Conservation (phyloP, 345 rosid genomes). For the Zanthoxylum bungeanum region DNA sequence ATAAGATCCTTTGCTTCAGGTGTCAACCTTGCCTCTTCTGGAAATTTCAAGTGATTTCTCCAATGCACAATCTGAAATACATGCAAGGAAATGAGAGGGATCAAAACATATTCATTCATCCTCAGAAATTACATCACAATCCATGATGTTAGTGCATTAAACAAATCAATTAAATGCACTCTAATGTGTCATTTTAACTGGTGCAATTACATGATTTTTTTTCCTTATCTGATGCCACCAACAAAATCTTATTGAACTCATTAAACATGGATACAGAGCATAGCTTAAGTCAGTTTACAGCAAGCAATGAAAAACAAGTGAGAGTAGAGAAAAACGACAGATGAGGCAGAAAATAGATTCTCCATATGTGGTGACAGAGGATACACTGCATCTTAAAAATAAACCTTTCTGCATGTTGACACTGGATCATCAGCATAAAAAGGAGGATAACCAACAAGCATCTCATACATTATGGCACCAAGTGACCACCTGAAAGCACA, state of each 20-base stretch:
- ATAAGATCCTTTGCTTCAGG: slow-evolving; percentile 83
- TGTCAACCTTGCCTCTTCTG: slow-evolving; percentile 79
- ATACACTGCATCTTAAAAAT: background rate
- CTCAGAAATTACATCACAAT: background rate
- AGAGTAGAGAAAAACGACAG: background rate
- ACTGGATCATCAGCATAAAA: slow-evolving; percentile 83
- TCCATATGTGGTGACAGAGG: background rate
- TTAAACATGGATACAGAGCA: background rate
- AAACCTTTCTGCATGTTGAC: slow-evolving; percentile 92
- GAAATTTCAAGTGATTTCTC: slow-evolving; percentile 76
- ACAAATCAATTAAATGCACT: background rate
- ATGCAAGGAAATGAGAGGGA: slow-evolving; percentile 8
- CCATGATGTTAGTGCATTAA: slow-evolving; percentile 2
- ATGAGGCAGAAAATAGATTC: background rate
- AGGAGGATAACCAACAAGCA: slow-evolving; percentile 89
- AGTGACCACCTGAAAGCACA: slow-evolving; percentile 79
- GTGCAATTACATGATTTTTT: background rate
- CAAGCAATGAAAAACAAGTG: background rate
- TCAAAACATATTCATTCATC: background rate
- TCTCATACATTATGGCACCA: slow-evolving; percentile 88
- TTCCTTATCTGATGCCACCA: background rate
- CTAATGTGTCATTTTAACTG: background rate
- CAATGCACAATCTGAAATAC: slow-evolving; percentile 74
- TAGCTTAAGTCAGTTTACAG: background rate
- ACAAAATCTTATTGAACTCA: background rate